These are phyloP conservation scores for Omphalotus guepiniiformis DNA, from an alignment of 768 basidiomycete genomes.

Conservation along the genomic window DNA sequence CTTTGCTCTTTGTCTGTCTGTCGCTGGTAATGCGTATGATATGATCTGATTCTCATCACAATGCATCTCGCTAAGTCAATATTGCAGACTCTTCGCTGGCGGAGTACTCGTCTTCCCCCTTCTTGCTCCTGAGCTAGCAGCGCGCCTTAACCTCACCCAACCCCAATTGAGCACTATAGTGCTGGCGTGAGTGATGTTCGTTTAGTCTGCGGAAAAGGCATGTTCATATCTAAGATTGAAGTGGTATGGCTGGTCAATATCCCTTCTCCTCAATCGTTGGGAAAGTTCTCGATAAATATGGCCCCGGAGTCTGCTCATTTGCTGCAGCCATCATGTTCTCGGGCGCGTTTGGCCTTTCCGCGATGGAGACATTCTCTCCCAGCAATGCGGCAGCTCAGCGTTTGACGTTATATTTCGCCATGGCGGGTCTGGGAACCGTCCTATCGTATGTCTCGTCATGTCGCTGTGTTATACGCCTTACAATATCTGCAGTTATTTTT, in stretches of 20 bases:
- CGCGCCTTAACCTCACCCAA: constrained; percentile 61
- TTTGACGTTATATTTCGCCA: constrained; percentile 54
- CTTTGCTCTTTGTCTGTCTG: not conserved
- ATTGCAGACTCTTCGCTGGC: constrained; percentile 67
- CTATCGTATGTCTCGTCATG: constrained; percentile 53
- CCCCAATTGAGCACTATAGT: constrained; percentile 76
- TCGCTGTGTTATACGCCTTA: not conserved
- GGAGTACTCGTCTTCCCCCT: constrained; percentile 79
- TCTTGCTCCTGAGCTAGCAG: constrained; percentile 57
- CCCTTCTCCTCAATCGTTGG: constrained; percentile 70
- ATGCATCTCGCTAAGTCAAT: not conserved
- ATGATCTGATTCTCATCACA: not conserved
- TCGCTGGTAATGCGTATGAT: not conserved
- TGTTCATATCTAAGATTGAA: constrained; percentile 22
- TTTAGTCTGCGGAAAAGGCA: not conserved
- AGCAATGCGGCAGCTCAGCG: constrained; percentile 43
- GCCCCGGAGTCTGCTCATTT: constrained; percentile 64
- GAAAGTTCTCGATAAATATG: constrained; percentile 60
- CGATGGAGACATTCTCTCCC: constrained; percentile 48
- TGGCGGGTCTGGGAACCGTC: constrained; percentile 65
- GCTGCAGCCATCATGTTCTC: constrained; percentile 55
- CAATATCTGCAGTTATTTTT: constrained; percentile 49
- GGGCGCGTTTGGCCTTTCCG: constrained; percentile 58
- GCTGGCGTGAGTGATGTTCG: constrained; percentile 52
- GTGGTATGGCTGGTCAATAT: constrained; percentile 83